phyloP scores from a whole-genome alignment of 352 stramenopile genomes.

The Pythium myriotylum region DNA sequence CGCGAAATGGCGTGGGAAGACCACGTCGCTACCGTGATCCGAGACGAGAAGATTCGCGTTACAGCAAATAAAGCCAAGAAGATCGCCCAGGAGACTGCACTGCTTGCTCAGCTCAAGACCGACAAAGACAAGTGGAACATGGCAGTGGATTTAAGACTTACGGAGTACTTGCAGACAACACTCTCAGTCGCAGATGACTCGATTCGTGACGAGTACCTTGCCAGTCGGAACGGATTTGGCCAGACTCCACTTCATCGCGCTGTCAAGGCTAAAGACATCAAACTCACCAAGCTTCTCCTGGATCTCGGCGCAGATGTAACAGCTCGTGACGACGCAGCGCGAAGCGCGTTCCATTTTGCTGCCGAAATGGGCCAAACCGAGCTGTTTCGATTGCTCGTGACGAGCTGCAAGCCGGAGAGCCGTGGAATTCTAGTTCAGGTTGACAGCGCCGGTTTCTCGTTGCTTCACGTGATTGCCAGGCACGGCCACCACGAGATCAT shows the following conservation, averaged over 20 bases:
- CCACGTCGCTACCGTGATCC: slow-evolving; percentile 38
- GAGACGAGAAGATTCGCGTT: slow-evolving; percentile 26
- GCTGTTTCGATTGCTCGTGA: slow-evolving; percentile 41
- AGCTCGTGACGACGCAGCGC: slow-evolving; percentile 37
- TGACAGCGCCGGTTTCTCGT: slow-evolving; percentile 40
- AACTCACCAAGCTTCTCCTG: slow-evolving; percentile 48
- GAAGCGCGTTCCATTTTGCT: slow-evolving; percentile 56
- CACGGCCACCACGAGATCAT: slow-evolving; percentile 51
- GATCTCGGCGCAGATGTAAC: slow-evolving; percentile 38
- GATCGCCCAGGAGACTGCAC: slow-evolving; percentile 50
- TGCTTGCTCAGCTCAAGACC: slow-evolving; percentile 55
- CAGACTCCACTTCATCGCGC: slow-evolving; percentile 62
- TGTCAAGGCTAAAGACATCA: slow-evolving; percentile 41
- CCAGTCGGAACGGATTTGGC: slow-evolving; percentile 42
- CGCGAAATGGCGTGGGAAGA: slow-evolving; percentile 75
- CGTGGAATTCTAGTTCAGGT: slow-evolving; percentile 34
- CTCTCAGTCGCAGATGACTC: slow-evolving; percentile 30
- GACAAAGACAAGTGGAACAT: slow-evolving; percentile 74
- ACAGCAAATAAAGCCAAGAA: slow-evolving; percentile 39
- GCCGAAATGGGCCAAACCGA: slow-evolving; percentile 41
- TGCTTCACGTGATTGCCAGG: slow-evolving; percentile 48
- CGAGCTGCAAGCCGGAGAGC: slow-evolving; percentile 20
- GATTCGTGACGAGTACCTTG: slow-evolving; percentile 38
- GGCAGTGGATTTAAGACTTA: slow-evolving; percentile 57
- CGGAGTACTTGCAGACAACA: slow-evolving; percentile 41